Base-by-base conservation (phyloP, 208 protist species). In the Crithidia bombi region DNA sequence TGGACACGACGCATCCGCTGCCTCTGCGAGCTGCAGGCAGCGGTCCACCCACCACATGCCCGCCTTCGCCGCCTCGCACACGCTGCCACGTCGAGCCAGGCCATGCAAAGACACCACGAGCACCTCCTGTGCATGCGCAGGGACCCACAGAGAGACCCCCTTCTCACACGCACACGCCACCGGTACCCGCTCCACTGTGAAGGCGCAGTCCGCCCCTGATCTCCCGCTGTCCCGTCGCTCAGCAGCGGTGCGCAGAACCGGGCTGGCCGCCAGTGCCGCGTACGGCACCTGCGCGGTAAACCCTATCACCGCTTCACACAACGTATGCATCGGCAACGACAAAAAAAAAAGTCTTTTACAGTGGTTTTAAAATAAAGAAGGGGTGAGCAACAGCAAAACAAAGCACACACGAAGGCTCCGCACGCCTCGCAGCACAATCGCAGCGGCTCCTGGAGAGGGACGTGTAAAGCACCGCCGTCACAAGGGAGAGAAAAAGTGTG, bases 31-130 rank as follows among this genome's bases (percentile, higher is more conserved):
- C 12, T 46, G 19, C 10, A 71, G 23, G 25, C 52, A 63, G 15
- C 71, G 71, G 19, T 77, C 71, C 0, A 77, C 64, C 71, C 71
- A 77, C 71, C 71, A 77, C 71, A 77, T 71, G 32, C 32, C 28
- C 14, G 44, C 56, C 43, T 65, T 49, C n/a, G 67, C 52, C 3
- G 56, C 64, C 7, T 39, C 35, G 9, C 44, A 30, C 0, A 14
- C 64, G 15, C 26, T 49, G 44, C 43, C 47, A 14, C 11, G 19
- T 0, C 26, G 12, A 3, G 23, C 32, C 5, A 32, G 10, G 0
- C 21, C 25, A 1, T 38, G 38, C 25, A 55, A 25, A 14, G 49
- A 64, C 3, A 77, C 64, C n/a, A 77, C 36, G 46, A 77, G 19
- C 47, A 71, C 64, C 38, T 77, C 71, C 39, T 26, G 23, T 4